Evolutionary conservation across 805 yeast species (phyloP).

Genomic region (Kazachstania africana): DNA sequence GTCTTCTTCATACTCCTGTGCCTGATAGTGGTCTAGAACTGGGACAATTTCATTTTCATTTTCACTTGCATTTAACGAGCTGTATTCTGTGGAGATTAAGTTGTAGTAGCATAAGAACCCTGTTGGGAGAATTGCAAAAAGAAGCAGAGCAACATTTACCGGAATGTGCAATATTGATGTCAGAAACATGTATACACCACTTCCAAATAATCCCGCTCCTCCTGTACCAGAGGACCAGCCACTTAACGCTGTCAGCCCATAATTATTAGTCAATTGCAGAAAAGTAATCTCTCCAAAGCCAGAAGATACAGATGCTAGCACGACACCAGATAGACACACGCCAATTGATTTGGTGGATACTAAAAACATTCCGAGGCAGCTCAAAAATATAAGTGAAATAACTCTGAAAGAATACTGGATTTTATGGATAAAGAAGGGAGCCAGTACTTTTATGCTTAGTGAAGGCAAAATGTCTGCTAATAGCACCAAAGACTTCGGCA

Average conservation of each 20-base stretch:
- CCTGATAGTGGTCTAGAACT: background rate
- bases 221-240: slow-evolving; percentile 96
- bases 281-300: slow-evolving; percentile 90
- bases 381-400: slow-evolving; percentile 40
- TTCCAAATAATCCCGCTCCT: slow-evolving; percentile 84
- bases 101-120: slow-evolving; percentile 34
- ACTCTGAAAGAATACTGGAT: slow-evolving; percentile 51
- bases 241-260: slow-evolving; percentile 46
- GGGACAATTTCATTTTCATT: background rate
- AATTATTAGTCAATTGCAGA: slow-evolving; percentile 74
- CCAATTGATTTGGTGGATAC: slow-evolving; percentile 30
- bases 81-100: slow-evolving; percentile 8
- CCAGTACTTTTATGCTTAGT: slow-evolving; percentile 51
- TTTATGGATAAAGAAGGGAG: slow-evolving; percentile 70
- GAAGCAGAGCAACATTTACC: slow-evolving; percentile 41
- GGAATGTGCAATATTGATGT: slow-evolving; percentile 57
- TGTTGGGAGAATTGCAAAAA: slow-evolving; percentile 47
- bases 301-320: slow-evolving; percentile 69
- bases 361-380: slow-evolving; percentile 63
- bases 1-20: no score
- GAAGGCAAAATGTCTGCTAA: slow-evolving; percentile 84
- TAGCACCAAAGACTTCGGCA: slow-evolving; percentile 79
- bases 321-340: slow-evolving; percentile 47
- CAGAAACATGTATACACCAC: slow-evolving; percentile 54
- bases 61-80: background rate